These are phyloP conservation scores for Nicotiana sylvestris DNA, from an alignment of 257 asterid species.

Conservation along the genomic window DNA sequence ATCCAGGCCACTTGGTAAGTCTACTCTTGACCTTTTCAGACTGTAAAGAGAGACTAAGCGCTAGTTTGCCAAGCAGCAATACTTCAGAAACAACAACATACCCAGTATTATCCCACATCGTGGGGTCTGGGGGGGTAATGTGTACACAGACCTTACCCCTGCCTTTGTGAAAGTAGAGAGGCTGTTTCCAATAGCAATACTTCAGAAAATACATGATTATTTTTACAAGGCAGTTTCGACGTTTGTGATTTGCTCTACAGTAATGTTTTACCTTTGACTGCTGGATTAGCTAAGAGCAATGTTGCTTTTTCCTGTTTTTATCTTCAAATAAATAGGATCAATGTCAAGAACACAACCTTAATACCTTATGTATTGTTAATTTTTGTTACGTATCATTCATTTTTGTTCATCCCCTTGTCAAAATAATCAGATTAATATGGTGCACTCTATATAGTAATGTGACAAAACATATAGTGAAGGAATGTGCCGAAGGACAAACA, in stretches of 20 bases:
- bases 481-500: background rate
- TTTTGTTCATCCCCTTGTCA: background rate
- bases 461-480: too few relatives aligned
- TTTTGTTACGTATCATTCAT: too few relatives aligned
- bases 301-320: background rate
- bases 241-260: background rate
- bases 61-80: background rate
- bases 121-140: too few relatives aligned
- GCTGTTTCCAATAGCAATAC: background rate
- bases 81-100: too few relatives aligned
- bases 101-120: too few relatives aligned
- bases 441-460: too few relatives aligned
- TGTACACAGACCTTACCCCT: too few relatives aligned
- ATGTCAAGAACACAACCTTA: background rate
- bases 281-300: background rate
- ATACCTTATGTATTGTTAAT: too few relatives aligned
- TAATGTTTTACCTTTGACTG: background rate
- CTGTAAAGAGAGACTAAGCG: conserved; percentile 10
- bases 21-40: conserved; percentile 49
- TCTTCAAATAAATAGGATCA: background rate
- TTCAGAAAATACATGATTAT: background rate
- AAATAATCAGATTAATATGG: too few relatives aligned
- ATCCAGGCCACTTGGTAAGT: conserved; percentile 34
- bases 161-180: too few relatives aligned
- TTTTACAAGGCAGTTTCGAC: background rate